Evolutionary conservation across 345 rosid genomes (phyloP).

Genomic region (Viola odorata): DNA sequence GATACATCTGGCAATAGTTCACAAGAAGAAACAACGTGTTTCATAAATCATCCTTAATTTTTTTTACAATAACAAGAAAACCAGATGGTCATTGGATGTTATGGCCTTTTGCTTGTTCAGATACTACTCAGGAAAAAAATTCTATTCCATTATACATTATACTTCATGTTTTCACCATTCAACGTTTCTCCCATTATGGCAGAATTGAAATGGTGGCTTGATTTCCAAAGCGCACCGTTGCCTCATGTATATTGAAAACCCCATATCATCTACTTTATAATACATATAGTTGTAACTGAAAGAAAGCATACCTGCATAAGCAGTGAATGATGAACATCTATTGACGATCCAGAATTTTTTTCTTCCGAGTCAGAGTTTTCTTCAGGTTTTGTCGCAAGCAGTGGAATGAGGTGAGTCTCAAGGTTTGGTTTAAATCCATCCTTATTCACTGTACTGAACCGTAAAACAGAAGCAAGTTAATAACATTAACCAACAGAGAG

Average conservation of each 20-base stretch:
- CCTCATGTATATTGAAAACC: neutral
- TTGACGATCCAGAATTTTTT: slow-evolving; percentile 33
- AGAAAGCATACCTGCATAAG: slow-evolving; percentile 66
- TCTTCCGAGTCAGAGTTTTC: slow-evolving; percentile 47
- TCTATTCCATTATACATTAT: neutral
- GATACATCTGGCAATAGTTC: neutral
- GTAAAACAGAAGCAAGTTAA: slow-evolving; percentile 21
- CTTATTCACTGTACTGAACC: slow-evolving; percentile 73
- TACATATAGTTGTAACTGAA: slow-evolving; percentile 2
- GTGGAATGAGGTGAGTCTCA: slow-evolving; percentile 77
- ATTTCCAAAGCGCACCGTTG: neutral
- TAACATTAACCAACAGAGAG: slow-evolving; percentile 9
- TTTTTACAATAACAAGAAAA: too few species aligned
- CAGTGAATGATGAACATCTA: slow-evolving; percentile 70
- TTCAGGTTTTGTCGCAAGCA: slow-evolving; percentile 62
- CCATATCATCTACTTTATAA: neutral
- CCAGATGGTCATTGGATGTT: too few species aligned
- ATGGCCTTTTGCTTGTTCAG: too few species aligned
- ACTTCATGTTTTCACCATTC: neutral
- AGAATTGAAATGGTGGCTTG: neutral
- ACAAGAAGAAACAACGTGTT: too few species aligned
- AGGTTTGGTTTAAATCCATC: slow-evolving; percentile 94
- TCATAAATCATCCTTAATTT: too few species aligned
- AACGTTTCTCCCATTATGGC: neutral
- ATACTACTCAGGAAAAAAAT: neutral